Evolutionary conservation across 2,329 filamentous ascomycete species (phyloP), one percentile per base, ranked within the genome.

Genomic region (Geosmithia putterillii): DNA sequence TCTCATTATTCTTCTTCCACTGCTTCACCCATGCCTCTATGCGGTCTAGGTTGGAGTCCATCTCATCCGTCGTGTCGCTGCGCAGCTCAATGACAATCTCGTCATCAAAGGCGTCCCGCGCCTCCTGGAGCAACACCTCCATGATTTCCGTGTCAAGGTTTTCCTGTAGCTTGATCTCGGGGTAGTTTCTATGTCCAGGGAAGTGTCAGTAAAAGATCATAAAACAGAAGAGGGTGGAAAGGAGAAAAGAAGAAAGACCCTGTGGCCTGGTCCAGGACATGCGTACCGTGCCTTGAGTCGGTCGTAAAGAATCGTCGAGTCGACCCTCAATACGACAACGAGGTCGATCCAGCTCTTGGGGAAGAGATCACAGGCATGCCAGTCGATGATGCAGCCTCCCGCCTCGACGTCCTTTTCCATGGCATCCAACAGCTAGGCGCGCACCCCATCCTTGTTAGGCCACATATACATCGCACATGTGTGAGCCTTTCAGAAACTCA

Each of bases 141-240:
- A 98, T 96, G 57, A 98, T 96, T 67, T 98, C 92, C 23, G 86
- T 84, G 62, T 98, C 92, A 47, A 98, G 69, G 58, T 98, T 98
- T 62, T 96, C 92, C 61, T 96, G 86, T 38, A 98, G 69, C 62
- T 98, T 98, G 48, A 75, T 73, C 57, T 92, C 86, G 48, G 77
- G 73, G 61, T 95, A 95, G 48, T 86, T 83, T 51, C 83, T 85
- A 35, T 32, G 10, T 6, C 15, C 19, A n/a, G 3, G 36, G 22
- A 2, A 42, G 19, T 37, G 10, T 23, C 44, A 43, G 12, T 20
- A 35, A 25, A 32, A 37, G 4, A 8, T 37, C 3, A 17, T 37
- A 6, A 36, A 7, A 36, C 14, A 7, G 9, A 9, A 39, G 14
- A 15, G 18, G 9, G 18, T 15, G 38, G 18, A 20, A 21, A n/a